Conservation (phyloP, 1,284 basidiomycete species). For the Ustilago vetiveriae region DNA sequence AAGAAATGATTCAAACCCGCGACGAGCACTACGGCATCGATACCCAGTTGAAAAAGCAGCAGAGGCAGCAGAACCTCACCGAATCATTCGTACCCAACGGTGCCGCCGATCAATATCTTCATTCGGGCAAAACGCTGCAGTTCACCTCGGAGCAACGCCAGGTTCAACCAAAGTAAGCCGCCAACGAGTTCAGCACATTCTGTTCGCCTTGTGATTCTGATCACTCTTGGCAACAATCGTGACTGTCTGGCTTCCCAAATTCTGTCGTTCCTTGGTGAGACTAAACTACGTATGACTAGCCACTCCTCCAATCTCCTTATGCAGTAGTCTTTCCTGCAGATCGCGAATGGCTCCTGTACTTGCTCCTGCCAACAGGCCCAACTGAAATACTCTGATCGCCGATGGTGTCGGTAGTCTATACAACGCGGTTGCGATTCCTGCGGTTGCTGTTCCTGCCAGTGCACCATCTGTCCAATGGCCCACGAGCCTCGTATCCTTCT, state of each 20-base stretch:
- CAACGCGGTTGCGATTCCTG: constrained; percentile 29
- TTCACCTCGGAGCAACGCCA: constrained; percentile 17
- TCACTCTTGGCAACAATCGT: no score
- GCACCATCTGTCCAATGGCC: constrained; percentile 60
- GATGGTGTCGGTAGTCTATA: constrained; percentile 36
- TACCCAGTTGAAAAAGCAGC: constrained; percentile 25
- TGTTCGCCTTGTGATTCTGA: no score
- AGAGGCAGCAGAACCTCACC: constrained; percentile 22
- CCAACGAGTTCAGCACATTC: no score
- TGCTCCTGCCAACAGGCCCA: constrained; percentile 40
- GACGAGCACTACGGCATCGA: constrained; percentile 29
- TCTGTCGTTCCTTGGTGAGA: no score
- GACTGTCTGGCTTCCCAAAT: no score
- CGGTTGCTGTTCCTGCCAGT: constrained; percentile 48
- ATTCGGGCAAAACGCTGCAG: constrained; percentile 22
- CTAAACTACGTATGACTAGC: constrained; percentile 43
- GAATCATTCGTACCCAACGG: constrained; percentile 12
- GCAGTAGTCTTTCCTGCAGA: constrained; percentile 31
- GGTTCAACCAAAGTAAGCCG: constrained; percentile 5
- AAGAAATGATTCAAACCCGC: constrained; percentile 11
- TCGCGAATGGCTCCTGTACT: constrained; percentile 41
- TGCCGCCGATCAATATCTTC: constrained; percentile 33
- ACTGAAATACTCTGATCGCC: constrained; percentile 27
- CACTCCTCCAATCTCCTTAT: constrained; percentile 38
- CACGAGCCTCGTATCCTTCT: constrained; percentile 15